Base-by-base conservation (phyloP, 441 rosid genomes). In the Metrosideros polymorpha region DNA sequence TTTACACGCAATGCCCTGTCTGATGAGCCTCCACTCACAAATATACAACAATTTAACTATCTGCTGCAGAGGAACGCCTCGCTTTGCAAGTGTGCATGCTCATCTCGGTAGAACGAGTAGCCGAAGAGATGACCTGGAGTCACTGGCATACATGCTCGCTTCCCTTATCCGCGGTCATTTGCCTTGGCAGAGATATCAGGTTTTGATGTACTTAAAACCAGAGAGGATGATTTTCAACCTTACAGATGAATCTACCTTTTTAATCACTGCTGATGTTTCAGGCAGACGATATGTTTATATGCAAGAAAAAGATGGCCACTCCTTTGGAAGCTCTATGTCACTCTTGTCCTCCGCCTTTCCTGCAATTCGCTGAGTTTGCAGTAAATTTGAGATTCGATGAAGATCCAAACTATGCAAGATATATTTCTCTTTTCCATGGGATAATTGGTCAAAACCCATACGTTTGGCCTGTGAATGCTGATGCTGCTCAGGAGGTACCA, bases 121-220 rank as follows among this genome's bases (percentile, higher is more conserved):
- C 85, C 66, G 88, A 42, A 86, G 88, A 83, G 88, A 86, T 82
- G 88, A 86, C 43, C 43, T 86, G 82, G 88, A 61, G 83, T 86
- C 88, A 17, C 83, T 86, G 66, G 88, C 88, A 57, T 86, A 86
- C 85, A 86, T 84, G 27, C 88, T 86, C 12, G 47, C 66, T 53
- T 61, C 83, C 50, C 88, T 86, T 59, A 84, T 86, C 47, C 82
- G 45, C 7, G 85, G 88, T 47, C 66, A 84, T 56, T 83, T 83
- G 82, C 88, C 88, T 39, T 86, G 88, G 88, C 71, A 61, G 30
- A 53, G 88, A 39, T 83, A 14, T 39, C 83, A 86, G 85, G 88
- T 86, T 51, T 63, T 29, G 39, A 47, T 83, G 15, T 18, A 39
- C 84, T 82, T 30, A 82, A 82, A 43, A 54, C 51, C 27, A 43